Conservation (phyloP, 2,329 filamentous ascomycete genomes). For the Penicillium sp. region DNA sequence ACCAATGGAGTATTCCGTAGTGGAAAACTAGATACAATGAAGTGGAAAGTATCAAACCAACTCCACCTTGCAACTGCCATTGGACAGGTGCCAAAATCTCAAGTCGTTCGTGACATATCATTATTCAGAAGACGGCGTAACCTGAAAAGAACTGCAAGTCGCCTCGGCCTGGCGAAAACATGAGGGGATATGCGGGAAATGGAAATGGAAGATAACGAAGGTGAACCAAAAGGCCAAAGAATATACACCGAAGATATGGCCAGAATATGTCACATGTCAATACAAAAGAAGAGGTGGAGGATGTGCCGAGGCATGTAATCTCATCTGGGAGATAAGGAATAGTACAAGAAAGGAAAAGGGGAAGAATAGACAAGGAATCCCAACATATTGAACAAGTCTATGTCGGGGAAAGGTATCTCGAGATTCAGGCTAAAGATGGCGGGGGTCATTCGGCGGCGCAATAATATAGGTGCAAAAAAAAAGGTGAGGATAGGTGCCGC, state of each 20-base stretch:
- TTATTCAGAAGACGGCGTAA: constrained; percentile 23
- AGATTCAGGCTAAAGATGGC: neutral
- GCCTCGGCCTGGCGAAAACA: constrained; percentile 9
- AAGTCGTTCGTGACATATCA: constrained; percentile 23
- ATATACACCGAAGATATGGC: constrained; percentile 17
- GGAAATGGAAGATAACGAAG: constrained; percentile 1
- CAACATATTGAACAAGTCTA: neutral
- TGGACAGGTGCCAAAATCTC: constrained; percentile 6
- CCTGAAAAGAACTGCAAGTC: constrained; percentile 4
- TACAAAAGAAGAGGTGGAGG: constrained; percentile 7
- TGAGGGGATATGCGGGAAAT: constrained; percentile 14
- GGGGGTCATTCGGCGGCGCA: neutral
- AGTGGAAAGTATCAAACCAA: constrained; percentile 7
- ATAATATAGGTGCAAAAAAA: neutral
- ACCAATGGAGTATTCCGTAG: constrained; percentile 8
- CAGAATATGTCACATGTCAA: constrained; percentile 14
- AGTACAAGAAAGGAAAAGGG: neutral
- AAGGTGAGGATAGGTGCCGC: neutral
- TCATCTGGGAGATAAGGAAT: neutral
- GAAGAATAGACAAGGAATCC: neutral
- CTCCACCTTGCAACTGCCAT: constrained; percentile 9
- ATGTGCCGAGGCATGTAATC: neutral
- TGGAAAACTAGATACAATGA: constrained; percentile 20
- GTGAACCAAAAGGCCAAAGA: constrained; percentile 1
- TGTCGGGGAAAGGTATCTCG: neutral